Conservation (phyloP, 805 yeast genomes). For the Ogataea henricii region DNA sequence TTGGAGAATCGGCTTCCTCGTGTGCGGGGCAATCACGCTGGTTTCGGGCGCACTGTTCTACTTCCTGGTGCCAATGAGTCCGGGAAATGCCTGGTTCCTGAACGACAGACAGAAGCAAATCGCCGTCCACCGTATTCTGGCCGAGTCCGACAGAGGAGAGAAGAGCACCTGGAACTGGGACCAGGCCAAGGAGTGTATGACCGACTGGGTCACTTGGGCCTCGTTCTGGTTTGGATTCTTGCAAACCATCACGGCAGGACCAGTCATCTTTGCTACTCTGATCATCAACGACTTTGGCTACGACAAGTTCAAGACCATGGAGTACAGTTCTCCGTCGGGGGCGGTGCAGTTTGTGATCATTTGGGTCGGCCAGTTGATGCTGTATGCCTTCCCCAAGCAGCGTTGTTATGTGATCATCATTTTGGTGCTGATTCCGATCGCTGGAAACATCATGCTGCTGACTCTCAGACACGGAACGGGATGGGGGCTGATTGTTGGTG, state of each 20-base stretch:
- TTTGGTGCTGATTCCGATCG: constrained; percentile 26
- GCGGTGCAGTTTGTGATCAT: constrained; percentile 31
- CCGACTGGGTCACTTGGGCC: constrained; percentile 54
- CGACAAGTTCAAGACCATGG: constrained; percentile 25
- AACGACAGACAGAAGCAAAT: constrained; percentile 39
- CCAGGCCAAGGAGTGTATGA: constrained; percentile 56
- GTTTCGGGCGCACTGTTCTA: constrained; percentile 20
- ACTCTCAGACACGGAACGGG: constrained; percentile 18
- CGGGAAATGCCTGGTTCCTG: constrained; percentile 46
- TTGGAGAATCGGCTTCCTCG: constrained; percentile 62
- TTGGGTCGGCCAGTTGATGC: constrained; percentile 27
- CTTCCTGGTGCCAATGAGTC: constrained; percentile 40
- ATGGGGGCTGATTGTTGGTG: constrained; percentile 25
- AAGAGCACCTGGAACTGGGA: constrained; percentile 52
- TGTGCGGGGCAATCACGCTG: constrained; percentile 59
- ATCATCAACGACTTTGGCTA: constrained; percentile 38
- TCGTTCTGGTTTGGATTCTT: constrained; percentile 45
- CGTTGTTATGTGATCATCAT: constrained; percentile 22
- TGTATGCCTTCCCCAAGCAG: constrained; percentile 25
- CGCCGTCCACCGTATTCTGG: constrained; percentile 11
- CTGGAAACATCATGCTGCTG: constrained; percentile 25
- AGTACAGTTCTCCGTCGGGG: constrained; percentile 34
- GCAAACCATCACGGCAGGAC: constrained; percentile 46
- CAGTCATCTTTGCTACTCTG: constrained; percentile 37
- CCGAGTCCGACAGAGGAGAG: constrained; percentile 40